phyloP scores from a whole-genome alignment of 164 flowering plant genomes.

The Nymphaea thermarum region DNA sequence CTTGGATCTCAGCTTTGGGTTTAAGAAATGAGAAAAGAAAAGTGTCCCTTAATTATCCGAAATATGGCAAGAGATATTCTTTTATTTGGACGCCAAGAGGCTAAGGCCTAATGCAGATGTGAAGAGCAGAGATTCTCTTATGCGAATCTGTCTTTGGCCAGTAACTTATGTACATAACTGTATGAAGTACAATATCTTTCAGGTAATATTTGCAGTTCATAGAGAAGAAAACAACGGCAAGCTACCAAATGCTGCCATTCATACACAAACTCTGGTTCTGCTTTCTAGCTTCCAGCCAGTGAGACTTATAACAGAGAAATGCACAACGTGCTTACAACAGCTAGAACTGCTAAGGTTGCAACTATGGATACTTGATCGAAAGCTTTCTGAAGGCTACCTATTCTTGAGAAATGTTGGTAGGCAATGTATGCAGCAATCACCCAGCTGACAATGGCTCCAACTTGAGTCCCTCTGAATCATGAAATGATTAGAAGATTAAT shows the following conservation, averaged over 20 bases:
- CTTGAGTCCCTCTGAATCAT: slow-evolving; percentile 55
- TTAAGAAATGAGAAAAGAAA: too few relatives aligned
- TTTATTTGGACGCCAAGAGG: too few relatives aligned
- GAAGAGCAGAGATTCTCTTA: not conserved
- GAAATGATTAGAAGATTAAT: not conserved
- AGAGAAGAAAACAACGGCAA: not conserved
- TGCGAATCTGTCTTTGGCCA: not conserved
- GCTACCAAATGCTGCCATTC: not conserved
- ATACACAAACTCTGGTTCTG: not conserved
- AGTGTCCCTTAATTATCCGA: too few relatives aligned
- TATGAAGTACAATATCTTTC: not conserved
- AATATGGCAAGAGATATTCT: too few relatives aligned
- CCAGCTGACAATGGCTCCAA: slow-evolving; percentile 47
- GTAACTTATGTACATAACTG: not conserved
- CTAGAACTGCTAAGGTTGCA: slow-evolving; percentile 53
- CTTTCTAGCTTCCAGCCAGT: not conserved
- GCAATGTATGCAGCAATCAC: slow-evolving; percentile 58
- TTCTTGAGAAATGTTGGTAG: slow-evolving; percentile 65
- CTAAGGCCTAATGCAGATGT: too few relatives aligned
- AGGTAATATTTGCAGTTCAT: not conserved
- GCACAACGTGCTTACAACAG: slow-evolving; percentile 35
- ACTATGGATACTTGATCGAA: slow-evolving; percentile 65
- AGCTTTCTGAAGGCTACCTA: slow-evolving; percentile 50
- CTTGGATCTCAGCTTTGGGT: too few relatives aligned
- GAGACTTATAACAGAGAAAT: slow-evolving; percentile 36